phyloP scores from a whole-genome alignment of 805 yeast genomes.

The Kuraishia ogatae region DNA sequence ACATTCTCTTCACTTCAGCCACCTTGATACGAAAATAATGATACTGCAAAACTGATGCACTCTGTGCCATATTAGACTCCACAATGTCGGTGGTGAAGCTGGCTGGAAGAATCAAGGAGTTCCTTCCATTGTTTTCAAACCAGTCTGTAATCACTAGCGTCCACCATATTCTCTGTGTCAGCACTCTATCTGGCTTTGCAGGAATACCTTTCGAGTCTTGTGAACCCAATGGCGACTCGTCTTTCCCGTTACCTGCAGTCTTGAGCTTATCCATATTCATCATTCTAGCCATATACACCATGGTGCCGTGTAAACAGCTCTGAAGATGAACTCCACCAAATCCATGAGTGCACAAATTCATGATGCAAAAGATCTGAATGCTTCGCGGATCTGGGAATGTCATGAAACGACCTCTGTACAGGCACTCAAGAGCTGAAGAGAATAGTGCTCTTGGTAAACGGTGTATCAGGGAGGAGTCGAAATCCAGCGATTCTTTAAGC shows the following conservation, averaged over 20 bases:
- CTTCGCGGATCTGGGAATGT: conserved; percentile 18
- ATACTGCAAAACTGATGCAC: not conserved
- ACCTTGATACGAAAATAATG: conserved; percentile 11
- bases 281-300: conserved; percentile 17
- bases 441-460: conserved; percentile 19
- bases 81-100: conserved; percentile 19
- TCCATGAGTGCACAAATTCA: conserved; percentile 19
- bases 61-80: conserved; percentile 2
- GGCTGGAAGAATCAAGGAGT: conserved; percentile 11
- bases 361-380: conserved; percentile 18
- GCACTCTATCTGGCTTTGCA: not conserved
- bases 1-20: conserved; percentile 16
- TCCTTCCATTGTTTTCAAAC: conserved; percentile 20
- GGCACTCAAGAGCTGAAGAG: conserved; percentile 22
- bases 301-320: conserved; percentile 13
- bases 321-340: conserved; percentile 22
- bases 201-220: not conserved
- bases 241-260: not conserved
- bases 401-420: conserved; percentile 23
- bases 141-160: conserved; percentile 21
- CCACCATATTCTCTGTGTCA: conserved; percentile 17
- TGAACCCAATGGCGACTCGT: no score
- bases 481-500: conserved; percentile 12
- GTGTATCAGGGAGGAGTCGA: conserved; percentile 16
- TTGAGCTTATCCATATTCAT: conserved; percentile 14